Evolutionary conservation across 1,284 basidiomycete genomes (phyloP).

Genomic region (Melampsora larici-populina): DNA sequence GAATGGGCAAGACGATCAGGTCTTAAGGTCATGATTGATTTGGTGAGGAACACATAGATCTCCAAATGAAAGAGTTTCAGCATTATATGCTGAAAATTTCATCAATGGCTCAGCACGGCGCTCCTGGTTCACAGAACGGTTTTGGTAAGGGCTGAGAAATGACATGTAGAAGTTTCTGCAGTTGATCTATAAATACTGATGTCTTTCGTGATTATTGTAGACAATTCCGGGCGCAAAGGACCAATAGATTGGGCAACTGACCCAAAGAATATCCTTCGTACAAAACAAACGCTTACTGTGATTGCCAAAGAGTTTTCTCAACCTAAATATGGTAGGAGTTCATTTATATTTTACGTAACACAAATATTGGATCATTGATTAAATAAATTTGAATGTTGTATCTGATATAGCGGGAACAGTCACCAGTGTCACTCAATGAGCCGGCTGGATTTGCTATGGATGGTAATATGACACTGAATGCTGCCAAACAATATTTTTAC

Average conservation of each 20-base stretch:
- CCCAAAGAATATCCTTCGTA: constrained; percentile 66
- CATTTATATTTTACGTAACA: neutral
- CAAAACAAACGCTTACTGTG: constrained; percentile 65
- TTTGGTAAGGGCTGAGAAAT: constrained; percentile 64
- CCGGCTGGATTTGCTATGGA: constrained; percentile 70
- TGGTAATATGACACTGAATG: constrained; percentile 58
- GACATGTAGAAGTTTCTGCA: no score
- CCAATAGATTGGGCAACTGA: constrained; percentile 69
- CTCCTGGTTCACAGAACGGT: constrained; percentile 57
- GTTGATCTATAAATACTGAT: no score
- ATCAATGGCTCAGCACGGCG: constrained; percentile 51
- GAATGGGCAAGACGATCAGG: constrained; percentile 72
- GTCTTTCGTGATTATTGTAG: neutral
- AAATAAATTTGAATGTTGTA: no score
- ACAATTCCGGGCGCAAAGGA: constrained; percentile 65
- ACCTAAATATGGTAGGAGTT: constrained; percentile 55
- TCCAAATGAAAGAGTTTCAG: neutral
- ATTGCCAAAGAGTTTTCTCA: constrained; percentile 53
- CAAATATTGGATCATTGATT: no score
- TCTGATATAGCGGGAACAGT: constrained; percentile 1
- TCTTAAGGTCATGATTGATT: no score
- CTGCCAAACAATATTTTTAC: constrained; percentile 66
- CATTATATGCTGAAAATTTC: neutral
- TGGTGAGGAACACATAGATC: no score
- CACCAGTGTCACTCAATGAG: constrained; percentile 58